A percentile compares a stretch with the other conserved stretches of the same genome.
These are phyloP conservation scores for Mimosa pudica DNA, from an alignment of 306 rosid genomes.

Conservation along the genomic window DNA sequence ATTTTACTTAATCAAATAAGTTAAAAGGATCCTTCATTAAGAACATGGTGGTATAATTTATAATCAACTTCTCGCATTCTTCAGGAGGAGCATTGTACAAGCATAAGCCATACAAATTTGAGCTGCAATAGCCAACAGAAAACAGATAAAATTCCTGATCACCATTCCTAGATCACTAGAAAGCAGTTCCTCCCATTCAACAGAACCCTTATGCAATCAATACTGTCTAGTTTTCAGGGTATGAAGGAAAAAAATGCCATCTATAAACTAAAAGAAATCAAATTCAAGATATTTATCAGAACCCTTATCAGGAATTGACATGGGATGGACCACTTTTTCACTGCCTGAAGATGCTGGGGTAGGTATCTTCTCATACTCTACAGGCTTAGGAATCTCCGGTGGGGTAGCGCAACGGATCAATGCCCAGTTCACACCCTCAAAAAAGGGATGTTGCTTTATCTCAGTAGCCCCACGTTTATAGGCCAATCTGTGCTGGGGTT, in stretches of 20 bases:
- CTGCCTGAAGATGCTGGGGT: constrained; percentile 62
- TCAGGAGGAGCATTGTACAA: no score
- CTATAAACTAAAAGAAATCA: constrained; percentile 85
- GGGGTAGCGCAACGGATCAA: constrained; percentile 71
- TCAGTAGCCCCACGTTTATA: constrained; percentile 76
- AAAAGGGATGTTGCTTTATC: constrained; percentile 79
- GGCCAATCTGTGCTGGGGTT: constrained; percentile 72
- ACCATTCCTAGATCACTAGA: constrained; percentile 53
- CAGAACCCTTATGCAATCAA: constrained; percentile 50
- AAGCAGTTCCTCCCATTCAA: constrained; percentile 48
- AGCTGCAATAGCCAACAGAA: constrained; percentile 53
- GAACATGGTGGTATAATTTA: no score
- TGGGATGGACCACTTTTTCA: constrained; percentile 57
- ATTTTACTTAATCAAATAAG: no score
- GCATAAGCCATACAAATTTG: constrained; percentile 53
- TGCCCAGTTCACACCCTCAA: constrained; percentile 83
- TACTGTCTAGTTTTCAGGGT: constrained; percentile 24
- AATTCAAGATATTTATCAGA: constrained; percentile 92
- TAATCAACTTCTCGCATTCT: no score
- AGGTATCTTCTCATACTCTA: constrained; percentile 82
- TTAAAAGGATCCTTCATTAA: no score
- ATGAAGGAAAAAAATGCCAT: constrained; percentile 17
- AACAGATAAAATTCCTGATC: constrained; percentile 61
- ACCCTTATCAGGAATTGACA: constrained; percentile 64
- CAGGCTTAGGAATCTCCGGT: constrained; percentile 62